These are phyloP conservation scores for Fusarium torreyae DNA, from an alignment of 2,329 filamentous ascomycete species.

Conservation along the genomic window DNA sequence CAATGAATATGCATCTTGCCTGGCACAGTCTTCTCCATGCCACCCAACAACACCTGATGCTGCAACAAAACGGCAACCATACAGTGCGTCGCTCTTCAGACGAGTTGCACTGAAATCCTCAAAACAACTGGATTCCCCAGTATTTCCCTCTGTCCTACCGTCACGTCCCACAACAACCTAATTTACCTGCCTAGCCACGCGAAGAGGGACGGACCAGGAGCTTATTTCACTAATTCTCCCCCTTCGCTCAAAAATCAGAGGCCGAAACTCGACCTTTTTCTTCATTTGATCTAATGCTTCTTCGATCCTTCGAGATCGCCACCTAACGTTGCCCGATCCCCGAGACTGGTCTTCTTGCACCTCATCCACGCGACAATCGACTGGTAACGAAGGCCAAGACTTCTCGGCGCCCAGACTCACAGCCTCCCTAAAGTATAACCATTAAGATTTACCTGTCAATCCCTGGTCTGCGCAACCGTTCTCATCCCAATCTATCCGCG, in stretches of 20 bases:
- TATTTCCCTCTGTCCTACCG: conserved; percentile 16
- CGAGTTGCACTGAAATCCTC: conserved; percentile 7
- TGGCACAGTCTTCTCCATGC: neutral
- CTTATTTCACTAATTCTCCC: conserved; percentile 15
- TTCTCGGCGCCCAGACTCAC: conserved; percentile 38
- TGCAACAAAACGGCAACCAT: neutral
- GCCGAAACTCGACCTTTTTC: conserved; percentile 2
- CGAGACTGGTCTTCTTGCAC: conserved; percentile 16
- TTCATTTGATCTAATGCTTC: conserved; percentile 22
- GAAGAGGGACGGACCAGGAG: conserved; percentile 28
- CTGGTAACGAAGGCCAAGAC: conserved; percentile 28
- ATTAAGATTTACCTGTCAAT: neutral
- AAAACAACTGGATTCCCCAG: conserved; percentile 27
- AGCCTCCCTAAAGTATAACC: conserved; percentile 19
- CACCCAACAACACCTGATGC: neutral
- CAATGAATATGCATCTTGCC: neutral
- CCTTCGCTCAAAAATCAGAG: neutral
- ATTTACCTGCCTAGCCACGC: conserved; percentile 19
- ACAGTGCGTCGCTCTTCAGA: conserved; percentile 33
- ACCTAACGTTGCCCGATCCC: conserved; percentile 16
- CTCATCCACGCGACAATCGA: conserved; percentile 33
- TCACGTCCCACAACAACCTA: conserved; percentile 16
- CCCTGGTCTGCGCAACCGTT: neutral
- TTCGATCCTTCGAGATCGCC: conserved; percentile 38
- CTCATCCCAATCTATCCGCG: neutral